These are phyloP conservation scores for Euphrasia arctica DNA, from an alignment of 305 asterid species.

Conservation along the genomic window DNA sequence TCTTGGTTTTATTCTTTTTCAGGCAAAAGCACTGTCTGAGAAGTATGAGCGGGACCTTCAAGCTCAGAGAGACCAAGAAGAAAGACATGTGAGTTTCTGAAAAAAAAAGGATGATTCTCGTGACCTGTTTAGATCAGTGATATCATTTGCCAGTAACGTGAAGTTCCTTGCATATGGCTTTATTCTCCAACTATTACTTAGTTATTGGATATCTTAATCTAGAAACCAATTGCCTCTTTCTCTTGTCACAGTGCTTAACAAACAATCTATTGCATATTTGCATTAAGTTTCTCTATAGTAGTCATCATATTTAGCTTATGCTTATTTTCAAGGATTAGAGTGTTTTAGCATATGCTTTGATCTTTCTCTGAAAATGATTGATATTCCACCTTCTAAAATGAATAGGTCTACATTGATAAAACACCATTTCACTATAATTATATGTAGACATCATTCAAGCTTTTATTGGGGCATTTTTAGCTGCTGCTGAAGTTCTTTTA, in stretches of 20 bases:
- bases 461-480: constrained; percentile 12
- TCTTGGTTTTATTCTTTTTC: constrained; percentile 17
- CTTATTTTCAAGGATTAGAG: constrained; percentile 16
- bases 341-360: constrained; percentile 12
- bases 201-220: constrained; percentile 5
- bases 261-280: background rate
- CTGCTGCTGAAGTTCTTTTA: constrained; percentile 10
- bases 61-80: constrained; percentile 94
- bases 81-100: constrained; percentile 82
- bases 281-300: constrained; percentile 5
- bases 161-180: constrained; percentile 12
- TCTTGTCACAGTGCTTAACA: constrained; percentile 21
- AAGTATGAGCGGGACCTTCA: constrained; percentile 94
- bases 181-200: constrained; percentile 13
- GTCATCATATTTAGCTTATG: constrained; percentile 16
- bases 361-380: background rate
- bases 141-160: constrained; percentile 6
- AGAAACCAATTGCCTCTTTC: constrained; percentile 13
- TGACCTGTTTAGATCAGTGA: background rate
- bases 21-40: constrained; percentile 97
- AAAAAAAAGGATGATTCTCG: background rate
- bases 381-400: background rate
- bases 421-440: constrained; percentile 14
- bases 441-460: constrained; percentile 12
- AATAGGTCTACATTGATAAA: background rate